Evolutionary conservation across 176 grass and related monocot species (phyloP), one percentile per base, ranked within the genome.

Genomic region (Rhynchospora pubera): DNA sequence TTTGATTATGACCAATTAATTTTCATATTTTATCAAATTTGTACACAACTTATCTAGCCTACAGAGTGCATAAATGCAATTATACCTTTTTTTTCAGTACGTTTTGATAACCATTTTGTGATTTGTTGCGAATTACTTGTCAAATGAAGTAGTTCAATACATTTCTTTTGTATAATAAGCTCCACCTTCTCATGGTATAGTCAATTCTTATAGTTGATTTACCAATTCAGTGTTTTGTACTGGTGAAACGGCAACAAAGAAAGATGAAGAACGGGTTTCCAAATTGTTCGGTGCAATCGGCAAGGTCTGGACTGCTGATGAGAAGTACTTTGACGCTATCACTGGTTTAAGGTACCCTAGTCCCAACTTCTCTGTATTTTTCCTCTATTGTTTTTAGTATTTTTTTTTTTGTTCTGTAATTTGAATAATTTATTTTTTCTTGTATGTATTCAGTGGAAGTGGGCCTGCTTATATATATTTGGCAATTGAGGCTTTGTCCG

Each of bases 321-420:
- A 99, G 77, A 94, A 99, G 82, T 91, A 96, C 84, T 99, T 99
- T 89, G 97, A 99, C 86, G 93, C 97, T 81, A 82, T 96, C 80
- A 99, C 93, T 87, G 93, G 97, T 50, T 85, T 99, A 88, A 99
- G 97, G 97, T 99, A 82, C 67, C 57, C 19, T 7, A 71, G 14
- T 57, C 1, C 79, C 26, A 32, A 65, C 10, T 65, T 72, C 5
- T 62, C 83, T 13, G 3, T 13, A 16, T 57, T 62, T 46, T 7
- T 62, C 32, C 9, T 51, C 57, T 81, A 14, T 65, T 81, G 42
- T 82, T 81, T 72, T 22, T 44, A 32, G n/a, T n/a, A n/a, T n/a
- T n/a, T 79, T 81, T 9, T n/a, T 30, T 81, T 26, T 11, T 47
- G 18, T 81, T 15, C 21, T 47, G 6, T 64, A 6, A 48, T 26